Evolutionary conservation across 495 filamentous ascomycete species (phyloP), one percentile per base, ranked within the genome.

Genomic region (Lasiosphaeria miniovina): DNA sequence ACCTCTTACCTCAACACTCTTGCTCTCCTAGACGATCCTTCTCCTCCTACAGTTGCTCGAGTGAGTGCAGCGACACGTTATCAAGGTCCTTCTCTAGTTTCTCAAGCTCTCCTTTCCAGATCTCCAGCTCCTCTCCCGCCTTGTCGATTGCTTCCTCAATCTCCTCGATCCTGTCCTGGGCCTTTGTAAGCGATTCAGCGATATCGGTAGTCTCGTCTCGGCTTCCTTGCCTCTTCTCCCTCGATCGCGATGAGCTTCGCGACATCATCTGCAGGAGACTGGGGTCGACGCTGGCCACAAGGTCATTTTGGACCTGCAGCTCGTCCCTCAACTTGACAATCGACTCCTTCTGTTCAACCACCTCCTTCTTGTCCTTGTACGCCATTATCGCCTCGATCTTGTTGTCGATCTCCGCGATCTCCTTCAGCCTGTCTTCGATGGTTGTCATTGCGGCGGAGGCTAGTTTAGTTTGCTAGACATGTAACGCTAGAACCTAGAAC

Each of bases 51-150:
- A 54, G 51, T 34, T 54, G 51, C 51, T 54, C 51, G 38, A 54
- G 51, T 36, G 14, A 17, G 32, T 38, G 33, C 51, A 54, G n/a
- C 34, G 51, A 54, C 51, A 54, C 51, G 34, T 54, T 54, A 36
- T 54, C 51, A 54, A 54, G 51, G 51, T 54, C 51, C 51, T 15
- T 34, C 38, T 54, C 51, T 34, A 54, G 51, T 36, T 54, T 54
- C 51, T 54, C 51, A 54, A 54, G 51, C 51, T 54, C 51, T 54
- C 51, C 51, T 54, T 54, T 34, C 51, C 51, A 54, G 10, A 54
- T n/a, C 36, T 36, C 24, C 36, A 54, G 51, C 51, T 54, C 51
- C 51, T 54, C 51, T 54, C 38, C 51, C 51, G 51, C 51, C 51
- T 54, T 31, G 33, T 54, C 34, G 36, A 54, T 54, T 34, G 36